These are phyloP conservation scores for Pontederia paniculata DNA, from an alignment of 176 grass and related monocot genomes.

Conservation along the genomic window DNA sequence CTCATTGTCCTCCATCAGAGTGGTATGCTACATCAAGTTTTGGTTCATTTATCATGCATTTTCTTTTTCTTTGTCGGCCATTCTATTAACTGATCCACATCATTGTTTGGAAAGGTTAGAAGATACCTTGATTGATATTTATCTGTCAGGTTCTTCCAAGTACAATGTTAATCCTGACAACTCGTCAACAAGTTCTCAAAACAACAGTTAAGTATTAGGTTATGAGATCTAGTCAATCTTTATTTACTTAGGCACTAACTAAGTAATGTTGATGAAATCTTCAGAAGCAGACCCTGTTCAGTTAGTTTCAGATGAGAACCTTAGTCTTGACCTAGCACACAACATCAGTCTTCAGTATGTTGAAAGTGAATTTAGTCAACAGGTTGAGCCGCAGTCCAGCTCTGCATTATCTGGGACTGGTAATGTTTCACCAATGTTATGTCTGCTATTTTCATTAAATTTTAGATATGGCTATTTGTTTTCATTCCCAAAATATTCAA, in stretches of 20 bases:
- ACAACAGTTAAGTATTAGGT: slow-evolving; percentile 26
- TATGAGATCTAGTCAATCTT: neutral
- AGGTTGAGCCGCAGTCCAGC: no score
- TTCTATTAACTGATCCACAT: slow-evolving; percentile 7
- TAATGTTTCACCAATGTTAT: no score
- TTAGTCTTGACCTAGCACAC: no score
- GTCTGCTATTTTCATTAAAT: no score
- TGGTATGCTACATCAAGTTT: slow-evolving; percentile 29
- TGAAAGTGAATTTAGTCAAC: no score
- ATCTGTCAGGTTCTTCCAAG: slow-evolving; percentile 70
- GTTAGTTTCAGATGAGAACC: no score
- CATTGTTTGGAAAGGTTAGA: slow-evolving; percentile 42
- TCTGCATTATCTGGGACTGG: no score
- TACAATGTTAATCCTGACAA: slow-evolving; percentile 15
- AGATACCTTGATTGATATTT: slow-evolving; percentile 76
- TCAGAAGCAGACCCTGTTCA: no score
- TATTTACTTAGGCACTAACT: neutral
- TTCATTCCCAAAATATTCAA: no score
- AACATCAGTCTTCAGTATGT: no score
- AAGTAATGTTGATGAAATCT: no score
- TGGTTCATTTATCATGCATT: neutral
- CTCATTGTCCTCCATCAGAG: slow-evolving; percentile 41
- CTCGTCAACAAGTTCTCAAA: slow-evolving; percentile 14
- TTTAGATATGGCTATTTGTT: no score
- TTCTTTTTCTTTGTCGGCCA: neutral